Conservation (phyloP, 768 basidiomycete genomes). For the Podaxis sp. region DNA sequence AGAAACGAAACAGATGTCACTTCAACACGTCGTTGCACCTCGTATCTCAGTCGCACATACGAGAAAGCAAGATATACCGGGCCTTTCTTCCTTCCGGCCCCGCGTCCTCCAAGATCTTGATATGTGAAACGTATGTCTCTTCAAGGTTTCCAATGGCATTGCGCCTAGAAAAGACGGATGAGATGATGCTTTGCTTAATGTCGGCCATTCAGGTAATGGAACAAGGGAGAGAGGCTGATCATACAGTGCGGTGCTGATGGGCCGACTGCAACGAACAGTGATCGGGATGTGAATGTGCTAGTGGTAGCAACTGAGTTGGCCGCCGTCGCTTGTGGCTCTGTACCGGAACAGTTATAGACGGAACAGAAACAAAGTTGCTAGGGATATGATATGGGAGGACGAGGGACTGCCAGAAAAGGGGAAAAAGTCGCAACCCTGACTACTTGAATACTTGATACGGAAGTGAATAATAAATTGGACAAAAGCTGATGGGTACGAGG, state of each 20-base stretch:
- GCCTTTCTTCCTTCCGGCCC: slow-evolving; percentile 74
- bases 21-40: not conserved
- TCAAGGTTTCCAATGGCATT: slow-evolving; percentile 62
- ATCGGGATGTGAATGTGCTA: not conserved
- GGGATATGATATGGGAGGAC: not conserved
- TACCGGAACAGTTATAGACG: not conserved
- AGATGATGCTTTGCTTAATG: slow-evolving; percentile 69
- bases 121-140: slow-evolving; percentile 82
- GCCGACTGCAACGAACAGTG: not conserved
- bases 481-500: not conserved
- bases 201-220: slow-evolving; percentile 37
- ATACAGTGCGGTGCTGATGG: slow-evolving; percentile 1
- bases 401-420: not conserved
- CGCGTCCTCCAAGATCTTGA: slow-evolving; percentile 94
- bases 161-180: slow-evolving; percentile 79
- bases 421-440: not conserved
- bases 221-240: slow-evolving; percentile 15
- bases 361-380: slow-evolving; percentile 8
- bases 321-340: not conserved
- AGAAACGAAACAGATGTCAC: not conserved
- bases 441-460: not conserved
- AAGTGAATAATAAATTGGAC: not conserved
- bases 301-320: not conserved
- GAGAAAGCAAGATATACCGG: slow-evolving; percentile 86
- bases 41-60: slow-evolving; percentile 47